Percentiles rank a stretch among this genome's conserved stretches.
Evolutionary conservation across 257 asterid species (phyloP).

Genomic region (Ocimum tenuiflorum): DNA sequence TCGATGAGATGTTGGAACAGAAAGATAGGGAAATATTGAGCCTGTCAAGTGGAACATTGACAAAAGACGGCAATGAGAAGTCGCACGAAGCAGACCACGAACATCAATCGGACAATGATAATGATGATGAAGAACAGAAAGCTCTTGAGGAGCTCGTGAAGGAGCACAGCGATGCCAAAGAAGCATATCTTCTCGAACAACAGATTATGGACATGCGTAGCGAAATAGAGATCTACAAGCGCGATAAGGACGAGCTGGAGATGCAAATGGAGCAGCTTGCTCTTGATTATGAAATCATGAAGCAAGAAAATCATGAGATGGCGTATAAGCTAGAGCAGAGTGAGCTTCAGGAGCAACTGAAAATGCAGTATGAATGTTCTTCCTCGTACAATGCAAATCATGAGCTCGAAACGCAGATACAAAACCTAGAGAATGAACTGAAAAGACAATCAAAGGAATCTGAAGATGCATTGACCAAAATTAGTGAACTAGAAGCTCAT

Average conservation of each 20-base stretch:
- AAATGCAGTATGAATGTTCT: conserved; percentile 82
- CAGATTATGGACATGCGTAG: conserved; percentile 63
- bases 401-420: conserved; percentile 68
- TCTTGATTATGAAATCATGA: conserved; percentile 86
- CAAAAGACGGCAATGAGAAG: conserved; percentile 17
- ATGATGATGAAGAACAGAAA: conserved; percentile 66
- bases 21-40: conserved; percentile 44
- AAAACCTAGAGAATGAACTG: conserved; percentile 56
- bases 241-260: conserved; percentile 77
- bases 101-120: conserved; percentile 29
- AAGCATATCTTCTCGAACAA: conserved; percentile 57
- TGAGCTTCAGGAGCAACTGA: conserved; percentile 76
- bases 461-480: conserved; percentile 34
- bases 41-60: conserved; percentile 23
- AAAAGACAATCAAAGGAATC: conserved; percentile 42
- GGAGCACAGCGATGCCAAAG: conserved; percentile 64
- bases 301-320: conserved; percentile 88
- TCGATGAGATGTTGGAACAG: conserved; percentile 81
- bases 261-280: conserved; percentile 98
- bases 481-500: conserved; percentile 53
- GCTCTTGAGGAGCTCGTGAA: conserved; percentile 70
- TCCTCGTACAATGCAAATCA: conserved; percentile 39
- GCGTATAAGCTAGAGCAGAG: conserved; percentile 74
- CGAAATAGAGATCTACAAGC: conserved; percentile 62
- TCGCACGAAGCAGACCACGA: conserved; percentile 19